These are phyloP conservation scores for Cynara cardunculus DNA, from an alignment of 129 eudicot genomes.

Conservation along the genomic window DNA sequence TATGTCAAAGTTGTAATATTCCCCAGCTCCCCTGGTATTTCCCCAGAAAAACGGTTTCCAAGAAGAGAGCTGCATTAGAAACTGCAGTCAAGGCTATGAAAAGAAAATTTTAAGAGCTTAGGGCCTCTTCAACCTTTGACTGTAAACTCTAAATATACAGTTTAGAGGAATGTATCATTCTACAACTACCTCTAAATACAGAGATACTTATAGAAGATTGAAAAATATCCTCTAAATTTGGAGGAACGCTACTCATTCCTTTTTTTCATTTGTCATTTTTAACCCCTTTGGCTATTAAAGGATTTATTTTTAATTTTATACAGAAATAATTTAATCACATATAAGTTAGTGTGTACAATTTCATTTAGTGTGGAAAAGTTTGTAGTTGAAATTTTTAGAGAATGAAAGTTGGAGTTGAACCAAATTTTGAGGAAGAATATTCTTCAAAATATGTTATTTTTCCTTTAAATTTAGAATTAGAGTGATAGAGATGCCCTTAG, in stretches of 20 bases:
- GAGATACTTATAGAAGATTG: neutral
- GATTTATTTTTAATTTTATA: neutral
- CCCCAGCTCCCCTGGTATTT: slow-evolving; percentile 66
- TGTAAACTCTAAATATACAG: neutral
- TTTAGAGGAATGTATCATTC: neutral
- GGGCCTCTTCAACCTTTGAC: neutral
- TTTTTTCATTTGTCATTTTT: neutral
- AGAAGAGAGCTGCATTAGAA: slow-evolving; percentile 67
- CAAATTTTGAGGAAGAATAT: neutral
- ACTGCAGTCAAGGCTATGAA: slow-evolving; percentile 12
- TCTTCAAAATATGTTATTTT: neutral
- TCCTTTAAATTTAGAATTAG: neutral
- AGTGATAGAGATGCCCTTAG: slow-evolving; percentile 3
- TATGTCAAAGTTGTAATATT: slow-evolving; percentile 66
- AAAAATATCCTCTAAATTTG: neutral
- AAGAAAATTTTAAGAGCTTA: neutral
- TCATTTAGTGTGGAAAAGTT: too few relatives aligned
- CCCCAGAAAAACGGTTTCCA: slow-evolving; percentile 72
- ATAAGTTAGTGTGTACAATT: neutral
- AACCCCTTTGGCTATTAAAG: neutral
- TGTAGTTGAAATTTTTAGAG: neutral
- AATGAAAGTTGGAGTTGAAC: neutral
- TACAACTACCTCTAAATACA: neutral
- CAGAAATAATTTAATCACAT: neutral
- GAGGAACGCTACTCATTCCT: neutral